Conservation (phyloP, 192 early-diverging fungal species). For the Coemansia sp. region DNA sequence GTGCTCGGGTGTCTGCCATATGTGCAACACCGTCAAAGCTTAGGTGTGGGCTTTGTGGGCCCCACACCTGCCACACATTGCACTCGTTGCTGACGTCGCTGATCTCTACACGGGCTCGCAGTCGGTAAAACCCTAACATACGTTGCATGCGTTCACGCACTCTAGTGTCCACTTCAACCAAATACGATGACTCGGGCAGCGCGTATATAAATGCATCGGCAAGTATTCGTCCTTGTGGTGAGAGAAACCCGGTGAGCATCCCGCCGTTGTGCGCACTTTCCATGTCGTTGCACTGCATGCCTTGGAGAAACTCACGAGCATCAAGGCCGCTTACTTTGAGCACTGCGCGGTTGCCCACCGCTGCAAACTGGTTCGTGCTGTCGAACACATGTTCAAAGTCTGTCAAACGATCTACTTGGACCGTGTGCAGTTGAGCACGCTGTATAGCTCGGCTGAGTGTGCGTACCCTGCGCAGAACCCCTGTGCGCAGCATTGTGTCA, state of each 20-base stretch:
- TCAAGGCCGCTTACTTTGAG: conserved; percentile 71
- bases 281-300: conserved; percentile 90
- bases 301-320: conserved; percentile 84
- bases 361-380: conserved; percentile 48
- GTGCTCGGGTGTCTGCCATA: not conserved
- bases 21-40: no score
- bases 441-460: not conserved
- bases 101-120: conserved; percentile 77
- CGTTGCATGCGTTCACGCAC: conserved; percentile 55
- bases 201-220: conserved; percentile 91
- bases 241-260: conserved; percentile 78
- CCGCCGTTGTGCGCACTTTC: conserved; percentile 72
- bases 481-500: not conserved
- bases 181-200: conserved; percentile 57
- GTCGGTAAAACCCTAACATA: conserved; percentile 73
- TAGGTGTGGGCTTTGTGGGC: conserved; percentile 42
- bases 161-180: conserved; percentile 76
- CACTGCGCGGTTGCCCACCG: conserved; percentile 59
- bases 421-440: not conserved
- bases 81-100: conserved; percentile 64
- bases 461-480: not conserved
- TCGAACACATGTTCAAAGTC: conserved; percentile 32
- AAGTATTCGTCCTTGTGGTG: conserved; percentile 85
- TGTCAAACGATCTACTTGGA: conserved; percentile 15
- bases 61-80: conserved; percentile 76